These are phyloP conservation scores for Lathyrus sativus DNA, from an alignment of 306 rosid genomes.

Conservation along the genomic window DNA sequence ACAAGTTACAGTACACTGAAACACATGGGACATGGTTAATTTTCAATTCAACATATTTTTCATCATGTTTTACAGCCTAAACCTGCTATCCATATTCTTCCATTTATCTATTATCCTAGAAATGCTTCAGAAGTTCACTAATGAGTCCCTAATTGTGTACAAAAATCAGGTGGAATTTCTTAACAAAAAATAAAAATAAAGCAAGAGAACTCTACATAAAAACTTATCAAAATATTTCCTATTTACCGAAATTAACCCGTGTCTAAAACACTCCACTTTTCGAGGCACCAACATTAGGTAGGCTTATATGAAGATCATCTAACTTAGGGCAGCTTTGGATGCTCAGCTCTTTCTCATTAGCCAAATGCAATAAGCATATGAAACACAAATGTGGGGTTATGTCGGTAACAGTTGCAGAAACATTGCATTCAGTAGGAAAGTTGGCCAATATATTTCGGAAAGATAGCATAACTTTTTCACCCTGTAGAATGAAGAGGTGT, in stretches of 20 bases:
- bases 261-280: constrained; percentile 32
- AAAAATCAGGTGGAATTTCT: constrained; percentile 1
- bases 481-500: constrained; percentile 40
- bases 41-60: not conserved
- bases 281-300: constrained; percentile 36
- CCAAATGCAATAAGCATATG: constrained; percentile 87
- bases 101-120: constrained; percentile 4
- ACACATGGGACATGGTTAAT: not conserved
- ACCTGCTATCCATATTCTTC: constrained; percentile 27
- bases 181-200: constrained; percentile 2
- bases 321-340: constrained; percentile 56
- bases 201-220: constrained; percentile 30
- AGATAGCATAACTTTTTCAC: constrained; percentile 49
- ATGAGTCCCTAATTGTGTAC: constrained; percentile 4
- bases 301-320: constrained; percentile 67
- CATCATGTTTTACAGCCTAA: not conserved
- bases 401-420: constrained; percentile 57
- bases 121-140: constrained; percentile 3
- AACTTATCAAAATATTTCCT: constrained; percentile 1
- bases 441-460: constrained; percentile 66
- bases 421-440: constrained; percentile 69
- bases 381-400: constrained; percentile 87
- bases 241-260: constrained; percentile 27
- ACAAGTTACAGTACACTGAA: constrained; percentile 1
- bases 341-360: constrained; percentile 80